Conservation (phyloP, 495 filamentous ascomycete species). For the Cercophora samala region DNA sequence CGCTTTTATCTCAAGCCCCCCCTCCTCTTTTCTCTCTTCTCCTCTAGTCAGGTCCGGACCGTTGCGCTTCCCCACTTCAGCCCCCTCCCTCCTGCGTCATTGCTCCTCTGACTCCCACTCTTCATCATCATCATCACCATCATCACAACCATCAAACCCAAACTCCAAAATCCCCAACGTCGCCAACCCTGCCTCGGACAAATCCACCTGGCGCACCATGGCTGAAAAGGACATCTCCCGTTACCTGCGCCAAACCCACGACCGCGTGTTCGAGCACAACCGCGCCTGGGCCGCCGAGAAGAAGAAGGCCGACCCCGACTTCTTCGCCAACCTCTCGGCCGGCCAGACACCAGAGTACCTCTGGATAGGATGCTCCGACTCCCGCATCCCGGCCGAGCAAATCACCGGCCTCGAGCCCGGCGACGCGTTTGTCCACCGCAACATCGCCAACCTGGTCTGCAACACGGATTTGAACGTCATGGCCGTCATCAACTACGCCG, state of each 20-base stretch:
- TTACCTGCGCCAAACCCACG: constrained; percentile 48
- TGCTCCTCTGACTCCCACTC: background rate
- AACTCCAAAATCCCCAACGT: background rate
- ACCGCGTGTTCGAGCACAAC: constrained; percentile 56
- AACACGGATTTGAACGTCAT: constrained; percentile 59
- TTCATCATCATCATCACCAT: background rate
- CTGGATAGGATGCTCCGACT: constrained; percentile 65
- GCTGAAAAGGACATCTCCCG: constrained; percentile 40
- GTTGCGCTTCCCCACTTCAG: background rate
- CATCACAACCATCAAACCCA: background rate
- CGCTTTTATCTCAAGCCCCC: background rate
- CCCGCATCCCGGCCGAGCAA: constrained; percentile 59
- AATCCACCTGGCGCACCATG: constrained; percentile 26
- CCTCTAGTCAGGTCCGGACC: background rate
- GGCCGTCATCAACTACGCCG: constrained; percentile 61
- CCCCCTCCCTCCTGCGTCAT: background rate
- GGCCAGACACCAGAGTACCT: constrained; percentile 58
- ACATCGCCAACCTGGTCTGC: constrained; percentile 62
- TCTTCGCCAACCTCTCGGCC: constrained; percentile 51
- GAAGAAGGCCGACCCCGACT: constrained; percentile 49
- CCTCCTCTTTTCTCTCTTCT: background rate
- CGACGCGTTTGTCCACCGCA: constrained; percentile 60
- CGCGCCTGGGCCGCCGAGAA: constrained; percentile 52
- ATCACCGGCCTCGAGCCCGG: constrained; percentile 58
- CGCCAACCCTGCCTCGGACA: background rate